Base-by-base conservation (phyloP, 2,329 filamentous ascomycete species). In the Calonectria crousiana region DNA sequence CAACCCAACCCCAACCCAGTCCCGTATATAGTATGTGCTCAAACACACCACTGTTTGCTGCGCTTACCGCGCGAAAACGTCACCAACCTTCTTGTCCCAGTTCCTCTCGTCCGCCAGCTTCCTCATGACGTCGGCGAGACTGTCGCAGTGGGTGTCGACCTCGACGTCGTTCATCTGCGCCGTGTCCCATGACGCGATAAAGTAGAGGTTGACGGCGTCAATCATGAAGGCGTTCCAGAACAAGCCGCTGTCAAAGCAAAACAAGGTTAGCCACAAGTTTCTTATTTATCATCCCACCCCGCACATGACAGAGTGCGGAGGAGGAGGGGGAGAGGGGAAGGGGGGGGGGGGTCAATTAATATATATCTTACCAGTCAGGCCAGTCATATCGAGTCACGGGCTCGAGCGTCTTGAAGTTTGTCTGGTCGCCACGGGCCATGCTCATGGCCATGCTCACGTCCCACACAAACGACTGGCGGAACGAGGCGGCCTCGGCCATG, bases 181-280 rank as follows among this genome's bases (percentile, higher is more conserved):
- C n/a, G 84, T 85, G 53, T 86, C 84, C 84, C 84, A 85, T 1
- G 84, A 84, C 6, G 83, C 84, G 58, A 85, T 78, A 68, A 85
- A 84, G 52, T 84, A 81, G 47, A 86, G 49, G 53, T 82, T 83
- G 6, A 78, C 77, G 0, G 76, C 71, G 68, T 84, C 82, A 16
- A 84, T 65, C 82, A 83, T 82, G 69, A 84, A 86, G 1, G 84
- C 84, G 49, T 84, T 85, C 84, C 84, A 86, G 70, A 83, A 84
- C 0, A 85, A 73, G 1, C 83, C 84, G 70, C 84, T 85, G 36
- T 23, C 26, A 49, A 52, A 28, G 1, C 20, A 11, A 2, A 32
- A 30, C 36, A 3, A 30, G 13, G 56, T 78, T 23, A 80, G 76
- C 44, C 49, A 23, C 38, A 28, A 30, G 28, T 10, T 65, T 44